Base-by-base conservation (phyloP, 2,329 filamentous ascomycete species). In the Beauveria rudraprayagi region DNA sequence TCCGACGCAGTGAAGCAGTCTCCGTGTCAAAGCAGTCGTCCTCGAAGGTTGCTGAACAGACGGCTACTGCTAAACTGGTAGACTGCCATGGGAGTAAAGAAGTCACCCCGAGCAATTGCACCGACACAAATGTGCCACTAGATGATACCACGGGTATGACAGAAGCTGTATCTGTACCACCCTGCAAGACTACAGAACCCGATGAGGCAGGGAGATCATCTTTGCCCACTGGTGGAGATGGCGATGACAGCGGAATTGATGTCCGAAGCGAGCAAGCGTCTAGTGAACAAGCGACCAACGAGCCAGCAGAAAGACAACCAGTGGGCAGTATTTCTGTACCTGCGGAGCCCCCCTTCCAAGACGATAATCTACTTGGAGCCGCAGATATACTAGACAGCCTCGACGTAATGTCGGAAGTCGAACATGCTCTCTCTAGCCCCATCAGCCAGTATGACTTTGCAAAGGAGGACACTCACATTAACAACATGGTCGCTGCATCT, bases 241-340 rank as follows among this genome's bases (percentile, higher is more conserved):
- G 37, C 1, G 37, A 57, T 22, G 60, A 56, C 28, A 61, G 60
- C 24, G 53, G 53, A 17, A 61, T 56, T 24, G 60, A 61, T 26
- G 52, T 61, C 26, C 51, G 52, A 48, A 55, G 43, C 19, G 44
- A 61, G 19, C 51, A 48, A 43, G 30, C 58, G 22, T 41, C 56
- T 22, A 53, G 47, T 37, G 44, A 61, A 40, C 51, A 48, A 44
- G 30, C 58, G 17, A 30, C 48, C 7, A 53, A 40, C 19, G 48
- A 53, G 26, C 48, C 19, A 46, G 47, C 47, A 16, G 52, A 60
- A 16, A 28, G 24, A 51, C 56, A 5, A 7, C n/a, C 24, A 19
- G 22, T 22, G 46, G 40, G 19, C 16, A 19, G 30, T 30, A 11
- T 22, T 41, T 14, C 44, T 19, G 30, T 24, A 24, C 28, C 55